Base-by-base conservation (phyloP, 441 rosid genomes). In the Eutrema salsugineum region DNA sequence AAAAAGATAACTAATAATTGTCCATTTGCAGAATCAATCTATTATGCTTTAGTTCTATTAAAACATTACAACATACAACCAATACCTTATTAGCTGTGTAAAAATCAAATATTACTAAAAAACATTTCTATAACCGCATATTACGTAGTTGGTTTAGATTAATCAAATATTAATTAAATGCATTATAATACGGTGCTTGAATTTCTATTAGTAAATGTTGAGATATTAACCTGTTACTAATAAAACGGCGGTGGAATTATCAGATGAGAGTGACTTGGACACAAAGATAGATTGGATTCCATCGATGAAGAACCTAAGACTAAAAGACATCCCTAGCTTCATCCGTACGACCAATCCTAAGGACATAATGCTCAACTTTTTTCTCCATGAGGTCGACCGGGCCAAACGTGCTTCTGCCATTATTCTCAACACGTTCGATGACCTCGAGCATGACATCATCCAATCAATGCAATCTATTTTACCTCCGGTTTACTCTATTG, bases 301-400 rank as follows among this genome's bases (percentile, higher is more conserved):
- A 0, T 47, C 66, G 4, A 70, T 82, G 83, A 77, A 27, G 11
- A 51, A 77, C 38, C 68, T 82, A 9, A 66, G 60, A 6, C 44
- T 82, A 8, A 69, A 67, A 30, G 83, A 82, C 70, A 20, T 80
- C 3, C 86, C 86, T 0, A 75, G 77, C 49, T 82, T 79, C 62
- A 40, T 79, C 16, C 63, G 76, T 28, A 72, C 80, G 0, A 68
- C 78, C 1, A 60, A 75, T 14, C 60, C 22, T 10, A 49, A 77
- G 6, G 80, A 74, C 71, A 44, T 66, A 11, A 38, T 77, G 67
- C 47, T 78, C 4, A 12, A 77, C 1, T 71, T 68, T 61, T 0
- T 60, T 19, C 5, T 60, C 15, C 35, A 36, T 1, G 81, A 77
- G 54, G 16, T 46, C 2, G 51, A 62, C 5, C 59, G 66, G 38